Evolutionary conservation across 225 moss, liverwort and hornwort genomes (phyloP).

Genomic region (Pseudisothecium myosuroides): DNA sequence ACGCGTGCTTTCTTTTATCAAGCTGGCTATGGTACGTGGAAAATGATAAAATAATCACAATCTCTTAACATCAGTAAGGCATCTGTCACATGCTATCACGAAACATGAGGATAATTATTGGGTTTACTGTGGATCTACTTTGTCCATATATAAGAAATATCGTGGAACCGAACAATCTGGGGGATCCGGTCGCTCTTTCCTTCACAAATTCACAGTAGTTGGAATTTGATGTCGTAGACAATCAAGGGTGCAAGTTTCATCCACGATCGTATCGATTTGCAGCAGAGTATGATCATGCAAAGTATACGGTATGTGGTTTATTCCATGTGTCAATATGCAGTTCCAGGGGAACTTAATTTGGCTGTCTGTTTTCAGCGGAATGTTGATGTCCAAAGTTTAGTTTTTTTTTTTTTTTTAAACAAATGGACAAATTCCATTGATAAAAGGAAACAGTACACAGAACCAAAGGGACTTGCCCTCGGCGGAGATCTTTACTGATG

Average conservation of each 20-base stretch:
- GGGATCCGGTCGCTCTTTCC: neutral
- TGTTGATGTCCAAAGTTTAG: neutral
- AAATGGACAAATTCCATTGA: no score
- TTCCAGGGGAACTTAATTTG: neutral
- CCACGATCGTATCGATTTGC: neutral
- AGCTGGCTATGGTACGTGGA: neutral
- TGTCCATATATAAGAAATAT: neutral
- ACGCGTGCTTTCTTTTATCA: neutral
- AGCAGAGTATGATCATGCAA: neutral
- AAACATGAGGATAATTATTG: neutral
- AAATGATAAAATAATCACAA: neutral
- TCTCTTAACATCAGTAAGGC: neutral
- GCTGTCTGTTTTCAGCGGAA: neutral
- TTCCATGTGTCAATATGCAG: neutral
- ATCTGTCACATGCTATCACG: neutral
- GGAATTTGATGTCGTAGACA: neutral
- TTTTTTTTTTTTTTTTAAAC: no score
- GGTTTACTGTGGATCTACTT: neutral
- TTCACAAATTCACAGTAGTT: neutral
- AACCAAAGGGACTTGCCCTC: no score
- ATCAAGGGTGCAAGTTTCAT: neutral
- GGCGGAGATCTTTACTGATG: no score
- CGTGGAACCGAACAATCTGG: neutral
- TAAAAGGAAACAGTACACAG: no score
- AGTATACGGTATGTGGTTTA: neutral